Percentiles rank a stretch among this genome's conserved stretches.
These are phyloP conservation scores for Solanum lycopersicoides DNA, from an alignment of 257 asterid genomes.

Conservation along the genomic window DNA sequence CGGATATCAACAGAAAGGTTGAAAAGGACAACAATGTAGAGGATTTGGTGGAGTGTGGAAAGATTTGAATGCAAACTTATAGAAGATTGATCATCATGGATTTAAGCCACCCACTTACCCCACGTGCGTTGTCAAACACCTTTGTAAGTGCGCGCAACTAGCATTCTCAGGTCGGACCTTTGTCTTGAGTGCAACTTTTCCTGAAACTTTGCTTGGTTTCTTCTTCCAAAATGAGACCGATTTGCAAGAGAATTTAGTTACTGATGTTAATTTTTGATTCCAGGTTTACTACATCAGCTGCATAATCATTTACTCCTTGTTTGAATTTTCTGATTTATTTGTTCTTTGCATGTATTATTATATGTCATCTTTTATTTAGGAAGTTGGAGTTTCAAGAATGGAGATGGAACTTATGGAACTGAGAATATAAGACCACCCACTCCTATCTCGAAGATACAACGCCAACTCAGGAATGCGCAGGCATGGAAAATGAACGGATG, in stretches of 20 bases:
- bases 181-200: slow-evolving; percentile 71
- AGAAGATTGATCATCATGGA: slow-evolving; percentile 53
- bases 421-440: too few species aligned
- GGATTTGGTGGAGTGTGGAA: neutral
- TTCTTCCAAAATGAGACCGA: neutral
- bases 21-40: neutral
- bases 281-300: neutral
- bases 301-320: neutral
- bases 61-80: slow-evolving; percentile 3
- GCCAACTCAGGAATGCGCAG: too few species aligned
- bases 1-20: neutral
- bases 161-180: slow-evolving; percentile 88
- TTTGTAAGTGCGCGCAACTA: slow-evolving; percentile 56
- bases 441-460: too few species aligned
- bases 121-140: slow-evolving; percentile 71
- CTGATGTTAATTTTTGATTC: neutral
- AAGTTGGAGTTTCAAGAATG: neutral
- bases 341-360: neutral
- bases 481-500: too few species aligned
- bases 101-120: slow-evolving; percentile 89
- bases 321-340: too few species aligned
- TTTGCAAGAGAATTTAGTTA: neutral
- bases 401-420: neutral
- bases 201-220: slow-evolving; percentile 3
- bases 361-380: neutral